Conservation (phyloP, 129 eudicot genomes). For the Pulicaria dysenterica region DNA sequence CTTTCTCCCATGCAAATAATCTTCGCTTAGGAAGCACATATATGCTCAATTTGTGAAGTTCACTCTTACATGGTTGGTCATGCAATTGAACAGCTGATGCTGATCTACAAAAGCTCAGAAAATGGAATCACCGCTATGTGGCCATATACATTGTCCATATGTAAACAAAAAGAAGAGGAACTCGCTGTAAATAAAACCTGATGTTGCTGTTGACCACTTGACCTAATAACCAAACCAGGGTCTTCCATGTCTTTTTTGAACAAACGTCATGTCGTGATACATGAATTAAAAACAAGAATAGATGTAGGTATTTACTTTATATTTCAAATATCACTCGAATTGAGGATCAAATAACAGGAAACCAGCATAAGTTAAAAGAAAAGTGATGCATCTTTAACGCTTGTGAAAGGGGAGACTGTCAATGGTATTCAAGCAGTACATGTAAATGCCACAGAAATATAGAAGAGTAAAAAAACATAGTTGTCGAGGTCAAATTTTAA, state of each 20-base stretch:
- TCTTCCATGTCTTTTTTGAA: neutral
- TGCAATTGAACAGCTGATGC: neutral
- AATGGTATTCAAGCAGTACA: neutral
- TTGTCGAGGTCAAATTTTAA: too few species aligned
- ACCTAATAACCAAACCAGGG: neutral
- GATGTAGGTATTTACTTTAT: neutral
- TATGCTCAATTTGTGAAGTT: constrained; percentile 1
- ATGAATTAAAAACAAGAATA: neutral
- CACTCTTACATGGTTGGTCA: constrained; percentile 7
- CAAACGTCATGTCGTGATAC: neutral
- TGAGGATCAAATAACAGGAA: constrained; percentile 4
- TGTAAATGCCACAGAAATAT: neutral
- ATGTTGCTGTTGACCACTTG: neutral
- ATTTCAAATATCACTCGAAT: neutral
- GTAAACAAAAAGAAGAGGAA: neutral
- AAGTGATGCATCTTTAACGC: neutral
- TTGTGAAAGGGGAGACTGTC: neutral
- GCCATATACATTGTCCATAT: neutral
- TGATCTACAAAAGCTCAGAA: neutral
- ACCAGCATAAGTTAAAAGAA: neutral
- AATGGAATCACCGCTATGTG: neutral
- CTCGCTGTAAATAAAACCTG: neutral
- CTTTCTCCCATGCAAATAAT: neutral
- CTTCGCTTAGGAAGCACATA: neutral
- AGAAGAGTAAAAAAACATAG: constrained; percentile 5